phyloP scores from a whole-genome alignment of 2,329 filamentous ascomycete genomes.

The Apiospora aurea region DNA sequence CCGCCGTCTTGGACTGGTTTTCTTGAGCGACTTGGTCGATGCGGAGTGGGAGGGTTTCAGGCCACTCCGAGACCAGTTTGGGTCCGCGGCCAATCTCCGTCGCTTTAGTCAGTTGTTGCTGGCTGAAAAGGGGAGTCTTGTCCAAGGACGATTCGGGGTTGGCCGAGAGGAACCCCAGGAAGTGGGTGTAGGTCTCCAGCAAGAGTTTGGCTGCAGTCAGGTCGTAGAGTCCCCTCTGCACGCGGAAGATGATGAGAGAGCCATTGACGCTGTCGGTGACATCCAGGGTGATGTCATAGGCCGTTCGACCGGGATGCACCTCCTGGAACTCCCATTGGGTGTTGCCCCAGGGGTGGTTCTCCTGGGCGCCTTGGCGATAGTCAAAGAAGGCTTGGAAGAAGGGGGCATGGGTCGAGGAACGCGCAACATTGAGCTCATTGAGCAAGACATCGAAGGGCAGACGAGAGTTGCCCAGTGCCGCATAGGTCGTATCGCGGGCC shows the following conservation, averaged over 20 bases:
- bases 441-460: constrained; percentile 52
- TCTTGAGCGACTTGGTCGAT: background rate
- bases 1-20: background rate
- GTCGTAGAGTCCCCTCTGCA: constrained; percentile 44
- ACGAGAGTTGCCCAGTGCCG: constrained; percentile 43
- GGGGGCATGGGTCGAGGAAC: constrained; percentile 44
- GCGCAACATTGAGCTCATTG: constrained; percentile 43
- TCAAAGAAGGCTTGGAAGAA: constrained; percentile 53
- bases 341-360: background rate
- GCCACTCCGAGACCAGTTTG: constrained; percentile 23
- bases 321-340: background rate
- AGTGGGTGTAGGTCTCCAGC: constrained; percentile 28
- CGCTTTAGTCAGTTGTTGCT: no score
- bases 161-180: no score
- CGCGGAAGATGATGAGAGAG: constrained; percentile 32
- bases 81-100: constrained; percentile 3
- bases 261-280: constrained; percentile 29
- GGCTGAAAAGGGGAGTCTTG: background rate
- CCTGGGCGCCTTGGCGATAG: constrained; percentile 17
- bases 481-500: constrained; percentile 33
- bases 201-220: background rate
- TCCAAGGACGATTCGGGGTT: no score
- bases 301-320: background rate
- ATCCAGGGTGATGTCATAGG: background rate
- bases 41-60: constrained; percentile 23